These are phyloP conservation scores for Candida stauntonica DNA, from an alignment of 805 yeast genomes.

Conservation along the genomic window DNA sequence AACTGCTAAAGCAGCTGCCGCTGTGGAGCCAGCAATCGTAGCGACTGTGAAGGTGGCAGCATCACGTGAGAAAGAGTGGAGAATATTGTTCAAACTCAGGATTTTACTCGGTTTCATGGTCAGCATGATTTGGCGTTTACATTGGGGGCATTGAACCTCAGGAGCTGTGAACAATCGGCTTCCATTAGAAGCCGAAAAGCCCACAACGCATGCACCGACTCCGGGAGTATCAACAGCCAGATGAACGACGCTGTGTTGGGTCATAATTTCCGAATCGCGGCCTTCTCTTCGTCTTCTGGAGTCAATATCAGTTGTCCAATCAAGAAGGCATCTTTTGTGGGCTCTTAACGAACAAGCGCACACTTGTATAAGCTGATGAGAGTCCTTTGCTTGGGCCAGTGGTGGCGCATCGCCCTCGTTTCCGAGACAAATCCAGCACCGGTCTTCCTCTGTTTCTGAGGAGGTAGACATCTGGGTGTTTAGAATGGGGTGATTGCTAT, in stretches of 20 bases:
- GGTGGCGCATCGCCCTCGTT: slow-evolving; percentile 9
- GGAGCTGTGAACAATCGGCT: slow-evolving; percentile 2
- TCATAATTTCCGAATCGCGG: not conserved
- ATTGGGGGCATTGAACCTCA: slow-evolving; percentile 12
- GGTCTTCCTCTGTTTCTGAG: slow-evolving; percentile 2
- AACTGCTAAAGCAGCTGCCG: slow-evolving; percentile 23
- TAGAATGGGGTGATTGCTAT: not conserved
- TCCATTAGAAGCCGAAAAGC: slow-evolving; percentile 4
- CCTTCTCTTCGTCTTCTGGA: slow-evolving; percentile 3
- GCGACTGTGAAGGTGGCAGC: slow-evolving; percentile 4
- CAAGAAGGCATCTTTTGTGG: slow-evolving; percentile 9
- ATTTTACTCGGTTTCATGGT: slow-evolving; percentile 10
- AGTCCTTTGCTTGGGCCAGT: slow-evolving; percentile 1
- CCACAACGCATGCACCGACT: slow-evolving; percentile 1
- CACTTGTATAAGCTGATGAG: slow-evolving; percentile 6
- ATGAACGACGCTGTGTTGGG: not conserved
- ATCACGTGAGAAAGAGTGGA: not conserved
- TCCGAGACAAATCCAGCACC: slow-evolving; percentile 15
- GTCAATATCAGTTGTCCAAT: slow-evolving; percentile 11
- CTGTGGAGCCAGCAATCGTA: slow-evolving; percentile 15
- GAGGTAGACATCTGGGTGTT: not conserved
- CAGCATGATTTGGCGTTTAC: slow-evolving; percentile 6
- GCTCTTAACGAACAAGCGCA: slow-evolving; percentile 10
- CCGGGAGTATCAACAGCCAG: not conserved
- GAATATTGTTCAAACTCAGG: not conserved